Evolutionary conservation across 116 monocot species (phyloP).

Genomic region (Papilionanthe hybrid): DNA sequence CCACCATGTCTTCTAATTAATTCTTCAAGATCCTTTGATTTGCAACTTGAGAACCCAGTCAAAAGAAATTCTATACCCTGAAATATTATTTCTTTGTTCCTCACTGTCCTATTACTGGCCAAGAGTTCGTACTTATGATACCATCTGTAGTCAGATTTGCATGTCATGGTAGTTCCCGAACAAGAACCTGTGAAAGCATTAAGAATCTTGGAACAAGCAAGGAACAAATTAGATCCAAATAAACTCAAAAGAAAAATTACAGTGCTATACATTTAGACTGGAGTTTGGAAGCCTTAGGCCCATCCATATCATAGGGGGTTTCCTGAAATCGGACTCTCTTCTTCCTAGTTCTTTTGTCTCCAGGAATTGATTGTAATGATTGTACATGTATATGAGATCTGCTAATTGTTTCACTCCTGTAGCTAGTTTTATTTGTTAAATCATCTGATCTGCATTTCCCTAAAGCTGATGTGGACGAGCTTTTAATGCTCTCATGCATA

Average conservation of each 20-base stretch:
- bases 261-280: neutral
- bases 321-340: constrained; percentile 62
- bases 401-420: neutral
- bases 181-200: constrained; percentile 27
- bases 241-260: neutral
- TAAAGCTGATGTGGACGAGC: constrained; percentile 7
- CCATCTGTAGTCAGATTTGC: constrained; percentile 14
- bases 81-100: constrained; percentile 39
- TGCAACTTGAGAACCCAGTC: constrained; percentile 61
- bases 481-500: constrained; percentile 9
- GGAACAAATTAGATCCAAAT: neutral
- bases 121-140: constrained; percentile 10
- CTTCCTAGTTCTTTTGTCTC: constrained; percentile 7
- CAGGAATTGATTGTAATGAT: constrained; percentile 9
- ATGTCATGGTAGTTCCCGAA: constrained; percentile 9
- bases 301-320: constrained; percentile 16
- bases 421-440: neutral
- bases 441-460: constrained; percentile 5
- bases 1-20: constrained; percentile 66
- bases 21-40: constrained; percentile 48
- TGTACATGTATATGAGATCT: neutral
- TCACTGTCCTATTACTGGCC: constrained; percentile 2
- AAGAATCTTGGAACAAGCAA: constrained; percentile 5
- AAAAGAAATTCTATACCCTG: constrained; percentile 74
- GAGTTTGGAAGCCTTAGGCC: constrained; percentile 6